Percentiles rank a stretch among this genome's conserved stretches.
Evolutionary conservation across 306 rosid genomes (phyloP).

Genomic region (Carpinus viminea): DNA sequence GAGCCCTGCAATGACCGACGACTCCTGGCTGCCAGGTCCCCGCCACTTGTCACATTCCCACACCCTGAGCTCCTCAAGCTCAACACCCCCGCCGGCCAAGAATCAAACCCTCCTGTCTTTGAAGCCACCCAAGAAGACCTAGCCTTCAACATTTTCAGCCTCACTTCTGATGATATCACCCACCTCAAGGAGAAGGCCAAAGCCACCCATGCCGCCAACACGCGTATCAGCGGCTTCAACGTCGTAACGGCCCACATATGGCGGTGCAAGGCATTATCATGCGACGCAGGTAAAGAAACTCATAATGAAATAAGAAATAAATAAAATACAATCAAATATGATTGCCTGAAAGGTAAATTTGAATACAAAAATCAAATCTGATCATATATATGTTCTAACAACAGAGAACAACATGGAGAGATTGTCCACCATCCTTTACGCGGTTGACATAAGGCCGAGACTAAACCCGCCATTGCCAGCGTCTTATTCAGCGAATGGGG

Average conservation of each 20-base stretch:
- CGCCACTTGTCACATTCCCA: constrained; percentile 60
- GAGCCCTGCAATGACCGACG: constrained; percentile 56
- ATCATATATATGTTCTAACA: no score
- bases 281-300: not conserved
- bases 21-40: constrained; percentile 70
- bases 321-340: no score
- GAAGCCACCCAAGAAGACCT: constrained; percentile 49
- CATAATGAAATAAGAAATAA: no score
- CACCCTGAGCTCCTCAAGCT: constrained; percentile 63
- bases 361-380: no score
- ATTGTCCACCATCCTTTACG: constrained; percentile 55
- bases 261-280: constrained; percentile 67
- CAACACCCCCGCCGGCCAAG: not conserved
- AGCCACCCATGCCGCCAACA: not conserved
- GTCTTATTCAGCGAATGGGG: constrained; percentile 51
- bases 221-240: constrained; percentile 43
- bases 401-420: constrained; percentile 21
- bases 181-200: constrained; percentile 56
- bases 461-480: constrained; percentile 49
- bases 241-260: constrained; percentile 61
- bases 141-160: constrained; percentile 46
- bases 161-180: constrained; percentile 36
- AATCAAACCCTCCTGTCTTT: constrained; percentile 38
- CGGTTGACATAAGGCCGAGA: constrained; percentile 55
- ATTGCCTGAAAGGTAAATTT: no score